Evolutionary conservation across 2,329 filamentous ascomycete genomes (phyloP).

Genomic region (Coccinonectria pachysandricola): DNA sequence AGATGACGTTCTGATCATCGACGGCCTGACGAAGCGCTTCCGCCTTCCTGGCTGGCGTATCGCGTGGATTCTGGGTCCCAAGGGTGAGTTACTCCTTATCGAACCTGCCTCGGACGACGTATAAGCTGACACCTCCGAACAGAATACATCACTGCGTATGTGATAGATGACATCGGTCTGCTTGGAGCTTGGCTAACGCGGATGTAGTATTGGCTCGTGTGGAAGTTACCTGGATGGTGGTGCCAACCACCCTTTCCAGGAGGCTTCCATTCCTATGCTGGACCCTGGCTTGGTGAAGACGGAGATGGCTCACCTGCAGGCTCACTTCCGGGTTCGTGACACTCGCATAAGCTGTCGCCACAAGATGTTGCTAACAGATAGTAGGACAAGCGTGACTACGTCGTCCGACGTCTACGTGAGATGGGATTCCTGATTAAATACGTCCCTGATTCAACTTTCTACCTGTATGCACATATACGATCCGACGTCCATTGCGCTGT

Average conservation of each 20-base stretch:
- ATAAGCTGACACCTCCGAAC: too few species aligned
- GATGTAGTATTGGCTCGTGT: conserved; percentile 63
- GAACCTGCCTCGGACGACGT: conserved; percentile 4
- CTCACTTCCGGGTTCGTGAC: conserved; percentile 63
- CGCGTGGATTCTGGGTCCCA: conserved; percentile 90
- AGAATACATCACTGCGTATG: conserved; percentile 80
- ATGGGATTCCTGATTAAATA: conserved; percentile 84
- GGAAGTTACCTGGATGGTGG: conserved; percentile 92
- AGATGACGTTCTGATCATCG: conserved; percentile 87
- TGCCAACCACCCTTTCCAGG: conserved; percentile 90
- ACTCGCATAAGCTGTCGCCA: background rate
- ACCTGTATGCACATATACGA: conserved; percentile 52
- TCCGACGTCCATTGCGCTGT: background rate
- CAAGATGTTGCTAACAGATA: conserved; percentile 9
- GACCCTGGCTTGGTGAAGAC: conserved; percentile 67
- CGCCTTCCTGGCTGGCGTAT: conserved; percentile 93
- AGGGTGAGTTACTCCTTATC: conserved; percentile 33
- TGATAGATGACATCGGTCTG: conserved; percentile 3
- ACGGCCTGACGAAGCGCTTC: conserved; percentile 94
- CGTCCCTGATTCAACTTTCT: conserved; percentile 87
- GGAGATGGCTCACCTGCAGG: conserved; percentile 85
- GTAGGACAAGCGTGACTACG: conserved; percentile 81
- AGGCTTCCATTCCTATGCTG: conserved; percentile 88
- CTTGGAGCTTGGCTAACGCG: conserved; percentile 8
- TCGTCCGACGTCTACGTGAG: conserved; percentile 64